A percentile compares a stretch with the other conserved stretches of the same genome.
Conservation (phyloP, 805 yeast genomes). For the Blastobotrys attinorum region DNA sequence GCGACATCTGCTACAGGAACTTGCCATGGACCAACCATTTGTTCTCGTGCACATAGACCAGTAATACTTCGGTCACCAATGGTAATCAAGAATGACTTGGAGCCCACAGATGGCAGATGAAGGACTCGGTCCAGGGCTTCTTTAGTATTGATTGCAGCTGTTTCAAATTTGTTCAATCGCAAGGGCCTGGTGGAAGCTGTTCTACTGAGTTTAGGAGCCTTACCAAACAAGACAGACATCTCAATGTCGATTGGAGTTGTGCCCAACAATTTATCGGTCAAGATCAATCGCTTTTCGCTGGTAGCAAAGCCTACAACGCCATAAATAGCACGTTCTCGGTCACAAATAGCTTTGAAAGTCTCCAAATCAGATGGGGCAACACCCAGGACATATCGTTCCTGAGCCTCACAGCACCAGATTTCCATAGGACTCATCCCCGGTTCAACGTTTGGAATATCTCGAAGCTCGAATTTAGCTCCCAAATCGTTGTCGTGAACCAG, state of each 20-base stretch:
- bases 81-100: constrained; percentile 90
- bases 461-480: constrained; percentile 87
- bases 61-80: constrained; percentile 98
- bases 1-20: constrained; percentile 98
- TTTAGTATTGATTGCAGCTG: constrained; percentile 31
- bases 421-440: constrained; percentile 99
- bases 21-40: constrained; percentile 99
- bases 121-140: constrained; percentile 79
- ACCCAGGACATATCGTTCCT: constrained; percentile 94
- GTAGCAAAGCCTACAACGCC: constrained; percentile 96
- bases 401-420: constrained; percentile 99
- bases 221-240: constrained; percentile 91
- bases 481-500: constrained; percentile 93
- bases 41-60: constrained; percentile 94
- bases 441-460: constrained; percentile 84
- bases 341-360: constrained; percentile 69
- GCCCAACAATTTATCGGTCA: constrained; percentile 70
- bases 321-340: constrained; percentile 91
- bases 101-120: constrained; percentile 88
- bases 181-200: constrained; percentile 56
- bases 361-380: constrained; percentile 73
- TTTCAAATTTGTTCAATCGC: constrained; percentile 29
- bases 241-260: constrained; percentile 90
- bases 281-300: constrained; percentile 68
- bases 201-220: constrained; percentile 93